Conservation (phyloP, 73 alveolate species). For the Paramecium sonneborni region DNA sequence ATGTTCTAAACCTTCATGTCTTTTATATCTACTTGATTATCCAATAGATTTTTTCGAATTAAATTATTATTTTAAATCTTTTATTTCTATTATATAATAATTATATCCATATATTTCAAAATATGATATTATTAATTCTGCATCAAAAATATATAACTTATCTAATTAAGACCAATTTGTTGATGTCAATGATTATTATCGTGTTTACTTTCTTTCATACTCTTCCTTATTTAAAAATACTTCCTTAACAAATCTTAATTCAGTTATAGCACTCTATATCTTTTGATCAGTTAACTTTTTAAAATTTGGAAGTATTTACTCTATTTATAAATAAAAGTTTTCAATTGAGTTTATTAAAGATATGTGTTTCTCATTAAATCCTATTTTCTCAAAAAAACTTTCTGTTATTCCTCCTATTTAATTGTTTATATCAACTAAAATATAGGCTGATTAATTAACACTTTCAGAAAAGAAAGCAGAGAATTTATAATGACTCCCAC, state of each 20-base stretch:
- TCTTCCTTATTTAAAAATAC: background rate
- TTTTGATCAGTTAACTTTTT: background rate
- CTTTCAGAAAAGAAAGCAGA: constrained; percentile 28
- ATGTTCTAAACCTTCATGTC: background rate
- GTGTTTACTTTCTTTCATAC: background rate
- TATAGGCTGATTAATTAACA: background rate
- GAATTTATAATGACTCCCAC: background rate
- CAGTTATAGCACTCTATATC: background rate
- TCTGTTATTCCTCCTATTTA: constrained; percentile 9
- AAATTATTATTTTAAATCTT: background rate
- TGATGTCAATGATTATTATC: background rate
- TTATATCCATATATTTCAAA: constrained; percentile 11
- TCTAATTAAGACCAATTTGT: background rate
- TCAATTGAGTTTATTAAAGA: background rate
- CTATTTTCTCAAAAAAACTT: background rate
- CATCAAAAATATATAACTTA: background rate
- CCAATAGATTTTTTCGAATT: background rate
- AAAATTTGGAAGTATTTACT: background rate
- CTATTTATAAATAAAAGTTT: background rate
- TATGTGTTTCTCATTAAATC: background rate
- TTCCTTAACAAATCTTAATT: background rate
- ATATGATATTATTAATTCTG: background rate
- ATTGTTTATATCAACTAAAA: background rate
- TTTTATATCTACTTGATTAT: background rate
- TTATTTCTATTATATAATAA: background rate